These are phyloP conservation scores for Auricularia sp. DNA, from an alignment of 768 basidiomycete genomes.

Conservation along the genomic window DNA sequence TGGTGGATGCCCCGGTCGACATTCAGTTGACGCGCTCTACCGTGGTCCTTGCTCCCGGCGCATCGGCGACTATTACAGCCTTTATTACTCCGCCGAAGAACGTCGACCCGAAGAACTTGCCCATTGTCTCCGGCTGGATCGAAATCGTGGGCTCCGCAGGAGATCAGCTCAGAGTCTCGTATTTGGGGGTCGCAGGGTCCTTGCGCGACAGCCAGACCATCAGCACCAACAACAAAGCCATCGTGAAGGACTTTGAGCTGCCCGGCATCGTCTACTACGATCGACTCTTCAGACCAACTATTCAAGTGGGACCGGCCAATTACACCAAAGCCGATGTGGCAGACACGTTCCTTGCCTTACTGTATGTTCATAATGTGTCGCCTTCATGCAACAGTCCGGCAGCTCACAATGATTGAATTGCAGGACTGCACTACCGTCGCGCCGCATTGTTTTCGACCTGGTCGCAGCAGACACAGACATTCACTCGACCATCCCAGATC, in stretches of 20 bases:
- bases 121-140: conserved; percentile 54
- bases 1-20: background rate
- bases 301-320: no score
- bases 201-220: background rate
- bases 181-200: conserved; percentile 1
- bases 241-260: background rate
- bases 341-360: no score
- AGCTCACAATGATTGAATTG: no score
- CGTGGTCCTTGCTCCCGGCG: conserved; percentile 36
- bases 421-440: no score
- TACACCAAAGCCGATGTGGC: no score
- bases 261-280: background rate
- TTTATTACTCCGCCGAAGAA: conserved; percentile 37
- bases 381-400: conserved; percentile 24
- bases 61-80: conserved; percentile 30
- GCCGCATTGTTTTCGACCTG: no score
- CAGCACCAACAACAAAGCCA: background rate
- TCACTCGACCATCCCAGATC: no score
- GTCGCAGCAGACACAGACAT: no score
- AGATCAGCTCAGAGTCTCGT: conserved; percentile 2
- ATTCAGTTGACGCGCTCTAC: background rate
- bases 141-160: conserved; percentile 7
- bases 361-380: conserved; percentile 35
- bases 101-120: conserved; percentile 33
- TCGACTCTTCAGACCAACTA: no score